These are phyloP conservation scores for Polygonum aviculare DNA, from an alignment of 148 eudicot species.

Conservation along the genomic window DNA sequence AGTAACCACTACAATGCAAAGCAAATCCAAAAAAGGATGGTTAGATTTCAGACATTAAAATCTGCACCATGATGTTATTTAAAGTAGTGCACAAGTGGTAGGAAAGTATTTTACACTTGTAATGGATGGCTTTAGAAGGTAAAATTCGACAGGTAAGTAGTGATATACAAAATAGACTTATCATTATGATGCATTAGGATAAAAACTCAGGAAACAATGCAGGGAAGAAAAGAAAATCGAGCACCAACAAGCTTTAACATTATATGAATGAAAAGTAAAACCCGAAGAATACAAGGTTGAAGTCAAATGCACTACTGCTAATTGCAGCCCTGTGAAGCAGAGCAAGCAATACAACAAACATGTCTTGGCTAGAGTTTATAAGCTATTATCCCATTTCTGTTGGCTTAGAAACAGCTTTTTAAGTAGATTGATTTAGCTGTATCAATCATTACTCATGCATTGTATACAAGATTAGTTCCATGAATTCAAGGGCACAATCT, in stretches of 20 bases:
- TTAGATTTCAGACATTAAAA: neutral
- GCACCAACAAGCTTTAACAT: neutral
- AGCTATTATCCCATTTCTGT: neutral
- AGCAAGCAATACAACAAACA: neutral
- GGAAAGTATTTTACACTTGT: neutral
- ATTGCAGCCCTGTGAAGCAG: neutral
- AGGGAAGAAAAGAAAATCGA: neutral
- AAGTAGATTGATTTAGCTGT: neutral
- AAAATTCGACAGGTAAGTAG: neutral
- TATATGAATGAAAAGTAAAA: neutral
- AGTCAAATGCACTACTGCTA: neutral
- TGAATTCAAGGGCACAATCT: neutral
- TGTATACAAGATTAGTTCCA: neutral
- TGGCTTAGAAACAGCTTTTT: neutral
- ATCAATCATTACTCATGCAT: neutral
- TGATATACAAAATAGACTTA: neutral
- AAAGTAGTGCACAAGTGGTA: neutral
- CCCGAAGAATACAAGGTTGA: neutral
- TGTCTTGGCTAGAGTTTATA: neutral
- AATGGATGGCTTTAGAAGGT: neutral
- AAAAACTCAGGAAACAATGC: neutral
- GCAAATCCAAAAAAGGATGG: constrained; percentile 10
- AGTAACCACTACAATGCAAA: constrained; percentile 51
- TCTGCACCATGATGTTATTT: neutral
- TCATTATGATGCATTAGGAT: neutral